These are phyloP conservation scores for Gillenia trifoliata DNA, from an alignment of 306 rosid species.

Conservation along the genomic window DNA sequence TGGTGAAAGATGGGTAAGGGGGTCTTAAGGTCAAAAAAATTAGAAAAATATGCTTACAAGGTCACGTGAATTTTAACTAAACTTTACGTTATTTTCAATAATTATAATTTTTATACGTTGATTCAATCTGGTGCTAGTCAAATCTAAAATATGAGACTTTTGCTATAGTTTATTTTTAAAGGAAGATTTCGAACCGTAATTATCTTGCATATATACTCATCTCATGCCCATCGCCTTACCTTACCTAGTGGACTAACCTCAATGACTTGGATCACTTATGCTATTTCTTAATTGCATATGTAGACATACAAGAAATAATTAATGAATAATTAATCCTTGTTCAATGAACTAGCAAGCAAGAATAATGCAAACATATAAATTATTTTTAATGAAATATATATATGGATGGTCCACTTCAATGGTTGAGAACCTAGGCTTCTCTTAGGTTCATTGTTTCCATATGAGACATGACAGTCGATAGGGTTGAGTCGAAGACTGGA, in stretches of 20 bases:
- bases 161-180: no score
- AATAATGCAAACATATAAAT: background rate
- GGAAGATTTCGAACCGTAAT: no score
- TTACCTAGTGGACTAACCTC: no score
- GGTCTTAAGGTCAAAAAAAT: conserved; percentile 9
- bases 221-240: no score
- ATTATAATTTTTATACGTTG: no score
- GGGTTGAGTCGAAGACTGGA: conserved; percentile 9
- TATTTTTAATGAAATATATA: background rate
- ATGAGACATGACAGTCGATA: conserved; percentile 22
- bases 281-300: background rate
- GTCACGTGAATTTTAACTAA: background rate
- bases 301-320: background rate
- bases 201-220: no score
- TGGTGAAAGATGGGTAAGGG: background rate
- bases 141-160: no score
- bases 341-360: conserved; percentile 18
- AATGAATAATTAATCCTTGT: background rate
- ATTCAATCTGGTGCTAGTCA: no score
- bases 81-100: no score
- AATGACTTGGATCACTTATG: background rate
- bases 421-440: conserved; percentile 21
- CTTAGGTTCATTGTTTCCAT: conserved; percentile 35
- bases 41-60: background rate
- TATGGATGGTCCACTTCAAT: conserved; percentile 33